These are phyloP conservation scores for Colletotrichum tropicicola DNA, from an alignment of 2,329 filamentous ascomycete genomes.

Conservation along the genomic window DNA sequence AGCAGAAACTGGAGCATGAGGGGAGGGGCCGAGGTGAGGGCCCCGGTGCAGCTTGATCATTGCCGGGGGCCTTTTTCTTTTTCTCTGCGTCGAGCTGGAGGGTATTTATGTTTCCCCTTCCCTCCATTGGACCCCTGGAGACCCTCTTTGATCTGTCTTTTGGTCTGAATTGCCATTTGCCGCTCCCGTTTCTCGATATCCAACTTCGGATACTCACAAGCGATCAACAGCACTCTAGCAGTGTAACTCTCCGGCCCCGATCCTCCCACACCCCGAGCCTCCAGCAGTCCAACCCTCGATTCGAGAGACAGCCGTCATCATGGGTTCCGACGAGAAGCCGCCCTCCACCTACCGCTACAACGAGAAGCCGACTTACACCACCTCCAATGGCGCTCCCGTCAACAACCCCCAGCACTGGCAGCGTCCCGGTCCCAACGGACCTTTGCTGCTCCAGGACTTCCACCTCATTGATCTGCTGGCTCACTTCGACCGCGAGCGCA, in stretches of 20 bases:
- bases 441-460: slow-evolving; percentile 71
- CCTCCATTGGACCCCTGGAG: slow-evolving; percentile 1
- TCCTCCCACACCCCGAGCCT: background rate
- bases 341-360: slow-evolving; percentile 61
- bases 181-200: background rate
- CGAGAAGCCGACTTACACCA: slow-evolving; percentile 66
- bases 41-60: slow-evolving; percentile 7
- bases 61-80: slow-evolving; percentile 3
- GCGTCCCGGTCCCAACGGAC: slow-evolving; percentile 64
- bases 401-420: slow-evolving; percentile 58
- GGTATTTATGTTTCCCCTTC: slow-evolving; percentile 20
- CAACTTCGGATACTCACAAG: slow-evolving; percentile 1
- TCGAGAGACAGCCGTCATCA: slow-evolving; percentile 37
- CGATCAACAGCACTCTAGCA: background rate
- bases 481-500: slow-evolving; percentile 61
- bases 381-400: slow-evolving; percentile 67
- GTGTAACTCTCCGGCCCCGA: background rate
- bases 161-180: slow-evolving; percentile 17
- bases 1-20: slow-evolving; percentile 3
- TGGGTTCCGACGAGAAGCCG: slow-evolving; percentile 53
- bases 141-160: slow-evolving; percentile 3
- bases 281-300: background rate
- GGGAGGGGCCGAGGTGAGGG: slow-evolving; percentile 26
- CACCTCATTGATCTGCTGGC: slow-evolving; percentile 71
- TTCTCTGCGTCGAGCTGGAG: background rate